Conservation (phyloP, 345 rosid species). For the Citrus unshiu region DNA sequence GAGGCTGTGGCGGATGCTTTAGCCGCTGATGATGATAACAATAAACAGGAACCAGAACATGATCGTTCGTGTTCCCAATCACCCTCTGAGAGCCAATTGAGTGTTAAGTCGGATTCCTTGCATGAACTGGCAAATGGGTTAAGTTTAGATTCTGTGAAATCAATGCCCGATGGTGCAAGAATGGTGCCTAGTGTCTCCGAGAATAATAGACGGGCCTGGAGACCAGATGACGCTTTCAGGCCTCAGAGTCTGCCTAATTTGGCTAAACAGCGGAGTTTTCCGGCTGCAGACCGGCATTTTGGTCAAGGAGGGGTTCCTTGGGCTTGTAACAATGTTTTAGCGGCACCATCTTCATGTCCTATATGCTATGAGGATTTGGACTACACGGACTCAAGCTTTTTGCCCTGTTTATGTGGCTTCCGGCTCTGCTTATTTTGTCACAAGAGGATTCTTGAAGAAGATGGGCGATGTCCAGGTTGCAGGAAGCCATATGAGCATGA, state of each 20-base stretch:
- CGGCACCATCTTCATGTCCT: constrained; percentile 53
- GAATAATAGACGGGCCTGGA: constrained; percentile 65
- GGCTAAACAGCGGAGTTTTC: constrained; percentile 62
- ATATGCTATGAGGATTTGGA: constrained; percentile 90
- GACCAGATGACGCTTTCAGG: constrained; percentile 70
- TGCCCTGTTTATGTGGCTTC: constrained; percentile 88
- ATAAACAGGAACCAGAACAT: constrained; percentile 8
- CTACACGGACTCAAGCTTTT: constrained; percentile 68
- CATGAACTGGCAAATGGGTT: constrained; percentile 10
- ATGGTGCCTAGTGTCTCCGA: constrained; percentile 28
- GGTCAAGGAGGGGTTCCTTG: constrained; percentile 43
- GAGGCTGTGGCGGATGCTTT: constrained; percentile 95
- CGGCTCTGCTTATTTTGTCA: constrained; percentile 93
- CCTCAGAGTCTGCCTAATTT: constrained; percentile 82
- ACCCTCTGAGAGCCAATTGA: constrained; percentile 17
- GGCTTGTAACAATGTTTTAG: constrained; percentile 32
- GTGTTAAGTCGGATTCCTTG: constrained; percentile 20
- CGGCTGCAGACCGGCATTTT: constrained; percentile 37
- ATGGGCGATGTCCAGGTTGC: constrained; percentile 95
- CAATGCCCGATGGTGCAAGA: constrained; percentile 24
- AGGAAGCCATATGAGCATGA: constrained; percentile 69
- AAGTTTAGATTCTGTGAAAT: constrained; percentile 23
- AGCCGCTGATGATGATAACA: constrained; percentile 54
- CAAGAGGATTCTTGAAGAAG: constrained; percentile 88
- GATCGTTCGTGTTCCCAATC: constrained; percentile 25